Conservation (phyloP, 2,329 filamentous ascomycete species). For the Fusarium protoensiforme region DNA sequence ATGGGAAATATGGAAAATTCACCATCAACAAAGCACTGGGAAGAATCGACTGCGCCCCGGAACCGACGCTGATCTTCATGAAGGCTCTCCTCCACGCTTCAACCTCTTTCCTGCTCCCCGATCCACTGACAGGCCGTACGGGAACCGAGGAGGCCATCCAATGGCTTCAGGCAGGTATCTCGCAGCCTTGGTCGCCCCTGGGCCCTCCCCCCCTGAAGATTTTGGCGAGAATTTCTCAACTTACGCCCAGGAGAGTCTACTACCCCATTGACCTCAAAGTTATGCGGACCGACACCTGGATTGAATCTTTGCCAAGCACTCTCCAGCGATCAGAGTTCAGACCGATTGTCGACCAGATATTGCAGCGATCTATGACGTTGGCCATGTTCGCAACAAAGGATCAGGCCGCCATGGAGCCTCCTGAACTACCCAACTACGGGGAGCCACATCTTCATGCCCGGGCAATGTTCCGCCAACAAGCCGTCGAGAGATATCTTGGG, state of each 20-base stretch:
- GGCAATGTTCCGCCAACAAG: constrained; percentile 29
- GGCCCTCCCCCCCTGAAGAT: background rate
- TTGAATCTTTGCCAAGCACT: constrained; percentile 37
- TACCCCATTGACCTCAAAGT: constrained; percentile 50
- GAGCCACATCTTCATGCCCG: constrained; percentile 32
- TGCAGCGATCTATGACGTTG: constrained; percentile 44
- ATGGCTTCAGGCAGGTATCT: constrained; percentile 60
- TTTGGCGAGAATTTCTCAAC: constrained; percentile 17
- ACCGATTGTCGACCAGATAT: constrained; percentile 45
- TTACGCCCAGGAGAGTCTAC: constrained; percentile 49
- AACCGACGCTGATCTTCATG: constrained; percentile 63
- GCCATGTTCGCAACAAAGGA: constrained; percentile 36
- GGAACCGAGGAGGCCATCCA: constrained; percentile 69
- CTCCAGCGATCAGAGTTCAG: constrained; percentile 51
- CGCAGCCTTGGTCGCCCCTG: constrained; percentile 60
- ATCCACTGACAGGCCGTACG: constrained; percentile 67
- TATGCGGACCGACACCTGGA: constrained; percentile 50
- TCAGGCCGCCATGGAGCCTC: background rate
- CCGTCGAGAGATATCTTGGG: constrained; percentile 20
- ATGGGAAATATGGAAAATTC: constrained; percentile 59
- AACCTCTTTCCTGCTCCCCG: constrained; percentile 67
- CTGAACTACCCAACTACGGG: constrained; percentile 12
- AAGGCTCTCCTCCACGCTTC: constrained; percentile 70
- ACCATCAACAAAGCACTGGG: constrained; percentile 65
- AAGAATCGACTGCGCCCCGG: constrained; percentile 66